Evolutionary conservation across 306 rosid species (phyloP), one percentile per base, ranked within the genome.

Genomic region (Cucumis melo): DNA sequence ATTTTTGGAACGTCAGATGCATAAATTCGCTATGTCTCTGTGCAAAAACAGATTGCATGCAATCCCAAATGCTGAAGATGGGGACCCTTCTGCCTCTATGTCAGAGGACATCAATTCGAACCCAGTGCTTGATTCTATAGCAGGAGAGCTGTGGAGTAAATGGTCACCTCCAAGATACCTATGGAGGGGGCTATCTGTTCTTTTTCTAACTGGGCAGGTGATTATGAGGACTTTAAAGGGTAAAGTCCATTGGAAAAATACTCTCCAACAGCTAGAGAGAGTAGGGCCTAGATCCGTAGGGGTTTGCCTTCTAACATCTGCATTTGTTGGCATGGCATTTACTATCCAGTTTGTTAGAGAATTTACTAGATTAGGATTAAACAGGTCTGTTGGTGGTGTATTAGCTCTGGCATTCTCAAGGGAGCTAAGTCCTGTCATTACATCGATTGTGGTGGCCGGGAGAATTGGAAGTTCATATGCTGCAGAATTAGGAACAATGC

Each of bases 321-420:
- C 99, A 36, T 94, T 94, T 82, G 97, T 94, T 23, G 99, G 99
- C 78, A 94, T 94, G 99, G 99, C 99, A 57, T 94, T 94, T 80
- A 86, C 97, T 0, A 88, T 94, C 78, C 99, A 94, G 63, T 94
- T 94, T 59, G 99, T 94, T 10, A 90, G 99, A 72, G 99, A 94
- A 83, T 94, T 94, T 79, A 88, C 97, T 44, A 86, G 97, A 72
- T 82, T 94, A 82, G 97, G 99, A 19, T 80, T 94, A 74, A 94
- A 93, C 83, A 84, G 99, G 82, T 88, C 98, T 11, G 88, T 94
- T 19, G 99, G 99, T 71, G 99, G 99, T 82, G 99, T 94, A 38
- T 87, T 94, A 68, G 96, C 98, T 53, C 76, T 94, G 83, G 99
- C 99, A 66, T 94, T 94, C 87, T 82, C 98, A 23, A 90, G 99